A percentile compares a stretch with the other conserved stretches of the same genome.
Evolutionary conservation across 2,329 filamentous ascomycete genomes (phyloP).

Genomic region (Allantophomopsis lycopodina): DNA sequence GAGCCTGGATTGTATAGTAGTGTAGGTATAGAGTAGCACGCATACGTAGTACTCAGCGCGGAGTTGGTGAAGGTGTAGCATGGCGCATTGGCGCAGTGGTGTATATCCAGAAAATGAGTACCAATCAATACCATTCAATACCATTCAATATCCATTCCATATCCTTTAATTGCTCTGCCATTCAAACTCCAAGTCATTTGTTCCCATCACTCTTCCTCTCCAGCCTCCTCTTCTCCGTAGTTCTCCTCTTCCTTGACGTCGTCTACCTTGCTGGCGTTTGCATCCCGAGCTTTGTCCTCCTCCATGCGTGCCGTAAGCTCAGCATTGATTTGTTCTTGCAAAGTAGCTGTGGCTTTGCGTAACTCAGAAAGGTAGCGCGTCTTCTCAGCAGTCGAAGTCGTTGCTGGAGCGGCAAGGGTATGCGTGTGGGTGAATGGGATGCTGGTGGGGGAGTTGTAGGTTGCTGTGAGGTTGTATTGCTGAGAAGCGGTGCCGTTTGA

Average conservation of each 20-base stretch:
- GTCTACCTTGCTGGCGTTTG: slow-evolving; percentile 26
- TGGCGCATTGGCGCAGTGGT: no score
- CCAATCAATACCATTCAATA: no score
- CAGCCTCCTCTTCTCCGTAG: slow-evolving; percentile 71
- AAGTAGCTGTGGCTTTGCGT: slow-evolving; percentile 35
- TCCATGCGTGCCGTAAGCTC: slow-evolving; percentile 65
- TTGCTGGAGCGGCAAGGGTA: slow-evolving; percentile 20
- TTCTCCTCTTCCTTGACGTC: slow-evolving; percentile 57
- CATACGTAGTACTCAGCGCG: no score
- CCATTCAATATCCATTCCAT: no score
- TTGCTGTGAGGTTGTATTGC: slow-evolving; percentile 25
- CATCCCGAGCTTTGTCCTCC: slow-evolving; percentile 45
- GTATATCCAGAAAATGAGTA: no score
- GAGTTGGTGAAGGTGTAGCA: no score
- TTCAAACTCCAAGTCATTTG: no score
- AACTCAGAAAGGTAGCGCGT: slow-evolving; percentile 45
- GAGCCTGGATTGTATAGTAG: no score
- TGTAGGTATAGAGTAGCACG: no score
- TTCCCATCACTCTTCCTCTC: slow-evolving; percentile 33
- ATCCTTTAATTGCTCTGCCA: no score
- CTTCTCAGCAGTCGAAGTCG: slow-evolving; percentile 31
- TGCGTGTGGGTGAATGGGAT: slow-evolving; percentile 29
- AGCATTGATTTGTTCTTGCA: slow-evolving; percentile 56
- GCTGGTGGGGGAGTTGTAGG: slow-evolving; percentile 38
- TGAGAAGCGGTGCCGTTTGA: neutral